Evolutionary conservation across 441 rosid species (phyloP).

Genomic region (Codiaeum variegatum): DNA sequence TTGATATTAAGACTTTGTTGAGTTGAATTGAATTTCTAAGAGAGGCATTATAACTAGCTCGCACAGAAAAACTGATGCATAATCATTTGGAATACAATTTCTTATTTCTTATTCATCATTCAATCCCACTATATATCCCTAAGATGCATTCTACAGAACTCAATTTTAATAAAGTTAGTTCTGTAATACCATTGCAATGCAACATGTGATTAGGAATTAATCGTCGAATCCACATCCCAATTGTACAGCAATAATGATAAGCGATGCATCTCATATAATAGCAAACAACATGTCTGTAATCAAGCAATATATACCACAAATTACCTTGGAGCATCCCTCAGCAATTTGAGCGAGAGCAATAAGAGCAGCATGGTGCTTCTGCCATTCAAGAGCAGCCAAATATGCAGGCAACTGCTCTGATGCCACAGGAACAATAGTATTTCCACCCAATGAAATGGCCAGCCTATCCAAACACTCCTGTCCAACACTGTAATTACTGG

Average conservation of each 20-base stretch:
- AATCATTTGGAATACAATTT: not conserved
- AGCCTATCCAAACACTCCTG: constrained; percentile 97
- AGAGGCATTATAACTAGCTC: not conserved
- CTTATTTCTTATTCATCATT: not conserved
- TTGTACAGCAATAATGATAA: not conserved
- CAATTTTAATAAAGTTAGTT: too few relatives aligned
- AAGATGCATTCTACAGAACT: not conserved
- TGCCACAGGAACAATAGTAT: constrained; percentile 94
- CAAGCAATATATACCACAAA: not conserved
- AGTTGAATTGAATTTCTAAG: too few relatives aligned
- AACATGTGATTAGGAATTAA: not conserved
- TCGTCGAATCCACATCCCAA: not conserved
- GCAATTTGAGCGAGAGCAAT: constrained; percentile 98
- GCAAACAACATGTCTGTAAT: not conserved
- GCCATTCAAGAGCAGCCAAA: constrained; percentile 95
- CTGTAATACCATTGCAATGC: not conserved
- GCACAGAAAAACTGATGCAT: not conserved
- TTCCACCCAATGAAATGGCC: constrained; percentile 92
- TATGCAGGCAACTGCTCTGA: constrained; percentile 84
- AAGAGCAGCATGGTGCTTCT: constrained; percentile 94
- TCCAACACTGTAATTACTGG: constrained; percentile 83
- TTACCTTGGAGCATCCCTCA: constrained; percentile 94
- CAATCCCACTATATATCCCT: not conserved
- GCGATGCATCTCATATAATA: not conserved
- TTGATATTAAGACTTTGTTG: too few relatives aligned